Conservation (phyloP, 2,329 filamentous ascomycete species). For the Pezicula radicicola region DNA sequence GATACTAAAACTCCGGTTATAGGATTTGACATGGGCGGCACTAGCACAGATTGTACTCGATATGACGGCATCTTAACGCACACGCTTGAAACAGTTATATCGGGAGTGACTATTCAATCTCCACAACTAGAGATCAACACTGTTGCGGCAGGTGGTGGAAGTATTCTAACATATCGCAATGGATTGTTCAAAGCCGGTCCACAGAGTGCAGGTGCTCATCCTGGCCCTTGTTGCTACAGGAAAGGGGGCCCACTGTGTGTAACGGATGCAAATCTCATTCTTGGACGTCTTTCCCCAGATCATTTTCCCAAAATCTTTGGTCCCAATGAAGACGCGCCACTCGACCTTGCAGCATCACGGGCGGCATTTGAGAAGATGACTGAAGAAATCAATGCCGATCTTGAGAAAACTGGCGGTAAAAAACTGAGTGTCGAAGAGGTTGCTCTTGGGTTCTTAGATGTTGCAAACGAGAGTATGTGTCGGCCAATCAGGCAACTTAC, state of each 20-base stretch:
- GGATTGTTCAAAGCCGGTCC: constrained; percentile 71
- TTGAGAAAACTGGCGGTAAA: constrained; percentile 40
- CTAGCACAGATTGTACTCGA: constrained; percentile 65
- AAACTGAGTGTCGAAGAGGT: constrained; percentile 62
- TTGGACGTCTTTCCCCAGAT: constrained; percentile 78
- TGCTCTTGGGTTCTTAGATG: constrained; percentile 66
- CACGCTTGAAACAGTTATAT: constrained; percentile 75
- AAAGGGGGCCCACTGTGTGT: constrained; percentile 87
- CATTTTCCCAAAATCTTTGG: constrained; percentile 96
- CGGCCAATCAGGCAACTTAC: constrained; percentile 85
- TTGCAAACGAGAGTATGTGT: constrained; percentile 89
- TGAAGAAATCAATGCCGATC: constrained; percentile 72
- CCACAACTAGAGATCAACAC: constrained; percentile 83
- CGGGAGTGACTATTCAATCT: constrained; percentile 74
- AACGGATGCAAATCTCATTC: constrained; percentile 84
- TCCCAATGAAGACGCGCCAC: constrained; percentile 75
- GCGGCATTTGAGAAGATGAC: constrained; percentile 73
- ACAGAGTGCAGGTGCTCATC: constrained; percentile 66
- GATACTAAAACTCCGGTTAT: constrained; percentile 63
- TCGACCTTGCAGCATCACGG: constrained; percentile 73
- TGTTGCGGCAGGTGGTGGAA: constrained; percentile 38
- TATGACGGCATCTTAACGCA: constrained; percentile 67
- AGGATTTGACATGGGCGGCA: constrained; percentile 64
- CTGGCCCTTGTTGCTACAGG: constrained; percentile 84
- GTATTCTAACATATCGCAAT: constrained; percentile 62